Evolutionary conservation across 2,329 filamentous ascomycete species (phyloP).

Genomic region (Gaeumannomyces tritici): DNA sequence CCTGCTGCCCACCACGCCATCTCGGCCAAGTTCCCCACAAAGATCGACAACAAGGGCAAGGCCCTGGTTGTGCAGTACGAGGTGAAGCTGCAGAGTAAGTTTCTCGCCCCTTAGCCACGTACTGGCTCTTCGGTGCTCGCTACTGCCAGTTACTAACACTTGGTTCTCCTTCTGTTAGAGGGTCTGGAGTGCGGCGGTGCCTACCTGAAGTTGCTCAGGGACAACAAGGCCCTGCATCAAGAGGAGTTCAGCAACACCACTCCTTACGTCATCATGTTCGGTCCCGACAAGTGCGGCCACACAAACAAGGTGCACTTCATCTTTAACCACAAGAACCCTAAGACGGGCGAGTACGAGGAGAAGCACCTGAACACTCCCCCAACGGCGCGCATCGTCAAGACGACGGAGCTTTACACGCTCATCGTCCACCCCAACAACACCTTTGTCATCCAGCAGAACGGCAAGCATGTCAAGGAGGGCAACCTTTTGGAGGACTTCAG

Average conservation of each 20-base stretch:
- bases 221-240: slow-evolving; percentile 92
- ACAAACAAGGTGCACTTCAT: slow-evolving; percentile 99
- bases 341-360: slow-evolving; percentile 99
- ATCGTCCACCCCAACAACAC: slow-evolving; percentile 96
- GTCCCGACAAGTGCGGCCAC: slow-evolving; percentile 96
- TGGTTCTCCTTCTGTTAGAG: slow-evolving; percentile 38
- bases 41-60: slow-evolving; percentile 95
- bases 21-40: slow-evolving; percentile 95
- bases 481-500: slow-evolving; percentile 89
- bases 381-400: slow-evolving; percentile 80
- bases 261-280: slow-evolving; percentile 99
- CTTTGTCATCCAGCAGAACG: slow-evolving; percentile 86
- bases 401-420: slow-evolving; percentile 89
- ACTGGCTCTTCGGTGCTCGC: background rate
- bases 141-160: background rate
- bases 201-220: slow-evolving; percentile 97
- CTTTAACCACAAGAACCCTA: slow-evolving; percentile 99
- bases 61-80: slow-evolving; percentile 97
- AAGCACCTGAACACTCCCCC: slow-evolving; percentile 89
- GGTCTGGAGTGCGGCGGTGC: slow-evolving; percentile 96
- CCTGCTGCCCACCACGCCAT: slow-evolving; percentile 97
- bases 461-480: slow-evolving; percentile 78
- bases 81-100: slow-evolving; percentile 95
- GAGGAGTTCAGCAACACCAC: slow-evolving; percentile 98
- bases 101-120: background rate